These are phyloP conservation scores for Cyclocybe aegerita DNA, from an alignment of 768 basidiomycete genomes.

Conservation along the genomic window DNA sequence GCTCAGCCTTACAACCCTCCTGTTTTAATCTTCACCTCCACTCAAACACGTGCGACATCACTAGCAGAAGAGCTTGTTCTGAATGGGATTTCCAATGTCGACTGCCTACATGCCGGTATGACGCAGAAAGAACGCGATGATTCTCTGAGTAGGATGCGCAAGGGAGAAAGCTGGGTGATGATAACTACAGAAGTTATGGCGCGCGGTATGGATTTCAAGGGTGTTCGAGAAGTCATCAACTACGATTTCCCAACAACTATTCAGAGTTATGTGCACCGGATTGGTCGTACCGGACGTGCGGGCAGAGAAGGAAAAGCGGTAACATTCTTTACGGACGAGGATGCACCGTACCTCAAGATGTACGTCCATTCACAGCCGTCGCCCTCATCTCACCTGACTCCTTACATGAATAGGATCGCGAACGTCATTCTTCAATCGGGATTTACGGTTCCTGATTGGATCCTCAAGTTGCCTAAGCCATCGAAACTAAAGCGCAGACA, in stretches of 20 bases:
- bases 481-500: slow-evolving; percentile 83
- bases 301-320: slow-evolving; percentile 90
- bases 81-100: slow-evolving; percentile 77
- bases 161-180: slow-evolving; percentile 92
- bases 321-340: slow-evolving; percentile 94
- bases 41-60: slow-evolving; percentile 82
- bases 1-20: slow-evolving; percentile 86
- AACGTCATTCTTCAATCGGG: slow-evolving; percentile 95
- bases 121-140: slow-evolving; percentile 87
- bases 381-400: slow-evolving; percentile 5
- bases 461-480: slow-evolving; percentile 90
- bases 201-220: slow-evolving; percentile 97
- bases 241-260: slow-evolving; percentile 96
- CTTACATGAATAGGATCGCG: slow-evolving; percentile 62
- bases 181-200: slow-evolving; percentile 98
- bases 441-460: slow-evolving; percentile 91
- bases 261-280: slow-evolving; percentile 94
- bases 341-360: slow-evolving; percentile 90
- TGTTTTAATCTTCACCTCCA: slow-evolving; percentile 86
- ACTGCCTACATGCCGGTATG: slow-evolving; percentile 90
- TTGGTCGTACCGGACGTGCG: slow-evolving; percentile 95
- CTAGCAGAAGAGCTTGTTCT: slow-evolving; percentile 80
- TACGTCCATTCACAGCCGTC: slow-evolving; percentile 32
- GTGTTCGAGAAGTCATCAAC: slow-evolving; percentile 91
- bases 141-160: slow-evolving; percentile 79